Percentiles rank a stretch among this genome's conserved stretches.
phyloP scores from a whole-genome alignment of 2,329 filamentous ascomycete genomes.

The Didymella exigua region DNA sequence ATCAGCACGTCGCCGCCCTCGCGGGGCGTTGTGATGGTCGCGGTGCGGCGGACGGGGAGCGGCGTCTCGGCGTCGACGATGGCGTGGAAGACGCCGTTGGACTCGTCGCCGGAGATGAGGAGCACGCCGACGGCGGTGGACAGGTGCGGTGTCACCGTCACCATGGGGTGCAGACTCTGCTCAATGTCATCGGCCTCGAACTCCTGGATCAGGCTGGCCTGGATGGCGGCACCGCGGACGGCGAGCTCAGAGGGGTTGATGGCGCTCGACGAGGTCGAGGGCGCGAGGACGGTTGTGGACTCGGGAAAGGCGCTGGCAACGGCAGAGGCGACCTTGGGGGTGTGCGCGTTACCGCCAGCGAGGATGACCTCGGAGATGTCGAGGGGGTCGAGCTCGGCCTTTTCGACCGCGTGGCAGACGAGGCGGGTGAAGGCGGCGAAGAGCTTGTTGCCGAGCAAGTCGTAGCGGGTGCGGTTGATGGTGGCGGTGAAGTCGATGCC shows the following conservation, averaged over 20 bases:
- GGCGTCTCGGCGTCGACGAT: constrained; percentile 87
- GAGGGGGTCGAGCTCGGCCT: constrained; percentile 88
- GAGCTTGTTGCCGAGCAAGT: constrained; percentile 83
- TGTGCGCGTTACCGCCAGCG: constrained; percentile 89
- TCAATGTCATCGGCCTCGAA: constrained; percentile 94
- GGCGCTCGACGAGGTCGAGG: constrained; percentile 75
- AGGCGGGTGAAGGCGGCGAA: constrained; percentile 87
- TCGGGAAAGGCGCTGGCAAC: constrained; percentile 80
- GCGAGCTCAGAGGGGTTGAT: constrained; percentile 94
- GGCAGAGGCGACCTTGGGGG: constrained; percentile 86
- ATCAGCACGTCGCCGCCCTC: constrained; percentile 87
- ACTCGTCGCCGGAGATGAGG: constrained; percentile 63
- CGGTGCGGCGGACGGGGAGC: constrained; percentile 83
- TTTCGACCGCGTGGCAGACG: constrained; percentile 83
- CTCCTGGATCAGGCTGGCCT: constrained; percentile 91
- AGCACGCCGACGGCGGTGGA: constrained; percentile 87
- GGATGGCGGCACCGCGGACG: constrained; percentile 89
- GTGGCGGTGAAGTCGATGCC: constrained; percentile 90
- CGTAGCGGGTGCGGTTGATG: constrained; percentile 91
- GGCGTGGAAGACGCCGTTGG: constrained; percentile 74
- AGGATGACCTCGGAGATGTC: constrained; percentile 96
- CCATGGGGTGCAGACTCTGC: constrained; percentile 92
- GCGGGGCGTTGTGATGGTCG: constrained; percentile 76
- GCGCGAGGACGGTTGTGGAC: constrained; percentile 78
- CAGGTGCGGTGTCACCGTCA: constrained; percentile 92